Conservation (phyloP, 805 yeast species). For the Candida montana region DNA sequence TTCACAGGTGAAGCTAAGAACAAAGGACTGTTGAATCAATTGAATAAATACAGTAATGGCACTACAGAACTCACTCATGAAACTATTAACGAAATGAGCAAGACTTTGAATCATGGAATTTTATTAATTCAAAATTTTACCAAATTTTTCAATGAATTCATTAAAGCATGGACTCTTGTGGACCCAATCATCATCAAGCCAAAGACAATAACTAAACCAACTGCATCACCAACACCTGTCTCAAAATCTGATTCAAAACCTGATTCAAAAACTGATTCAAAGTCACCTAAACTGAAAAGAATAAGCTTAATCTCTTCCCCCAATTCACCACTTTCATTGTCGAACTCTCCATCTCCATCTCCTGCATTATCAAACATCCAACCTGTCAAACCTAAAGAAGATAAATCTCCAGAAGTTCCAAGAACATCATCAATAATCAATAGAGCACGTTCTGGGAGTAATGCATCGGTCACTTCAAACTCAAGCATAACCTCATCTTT, state of each 20-base stretch:
- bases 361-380: neutral
- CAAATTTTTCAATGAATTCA: slow-evolving; percentile 8
- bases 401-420: slow-evolving; percentile 6
- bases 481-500: slow-evolving; percentile 4
- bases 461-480: slow-evolving; percentile 7
- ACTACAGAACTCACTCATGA: slow-evolving; percentile 28
- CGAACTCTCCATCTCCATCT: neutral
- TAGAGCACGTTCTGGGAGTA: slow-evolving; percentile 17
- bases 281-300: neutral
- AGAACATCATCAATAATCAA: slow-evolving; percentile 11
- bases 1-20: slow-evolving; percentile 36
- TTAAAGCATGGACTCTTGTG: slow-evolving; percentile 16
- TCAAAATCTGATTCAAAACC: neutral
- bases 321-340: neutral
- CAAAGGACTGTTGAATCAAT: slow-evolving; percentile 38
- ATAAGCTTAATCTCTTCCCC: slow-evolving; percentile 3
- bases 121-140: slow-evolving; percentile 8
- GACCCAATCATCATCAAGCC: slow-evolving; percentile 12
- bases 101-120: slow-evolving; percentile 7
- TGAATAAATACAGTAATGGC: slow-evolving; percentile 35
- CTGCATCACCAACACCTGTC: neutral
- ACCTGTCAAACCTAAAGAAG: slow-evolving; percentile 4
- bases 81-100: slow-evolving; percentile 28
- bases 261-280: neutral
- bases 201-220: slow-evolving; percentile 9